Base-by-base conservation (phyloP, 495 filamentous ascomycete genomes). In the Alectoria sarmentosa region DNA sequence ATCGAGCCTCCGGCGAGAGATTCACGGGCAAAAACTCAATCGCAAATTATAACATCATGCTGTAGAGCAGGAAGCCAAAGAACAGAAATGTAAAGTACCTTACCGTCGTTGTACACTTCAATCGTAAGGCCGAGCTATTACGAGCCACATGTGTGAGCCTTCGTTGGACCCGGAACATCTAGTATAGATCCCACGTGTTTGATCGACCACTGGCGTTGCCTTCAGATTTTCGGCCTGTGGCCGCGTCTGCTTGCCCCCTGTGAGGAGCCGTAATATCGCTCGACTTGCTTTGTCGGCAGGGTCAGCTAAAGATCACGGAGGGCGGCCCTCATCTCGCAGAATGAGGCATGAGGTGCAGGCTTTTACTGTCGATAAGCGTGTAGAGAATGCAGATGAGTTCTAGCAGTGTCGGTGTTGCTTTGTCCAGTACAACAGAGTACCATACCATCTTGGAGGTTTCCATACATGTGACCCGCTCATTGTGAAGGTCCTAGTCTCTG, bases 11-110 rank as follows among this genome's bases (percentile, higher is more conserved):
- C 83, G 90, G 91, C 90, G 86, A 87, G 89, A 83, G 88, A 76
- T 78, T 89, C 91, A 88, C 86, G 86, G 82, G 77, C 75, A 74
- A 77, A 73, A 77, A 78, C 86, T 96, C 91, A 92, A 91, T 91
- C 91, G 91, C 91, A 96, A 96, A 96, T 96, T 96, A 94, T 89
- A 76, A 83, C 91, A 93, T 95, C 91, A 91, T 88, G 26, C 14
- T 23, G 28, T 38, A 23, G 10, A 54, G n/a, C 7, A 54, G 21
- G 28, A 4, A 17, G 19, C 4, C 19, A n/a, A 23, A 23, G 28
- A 26, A 26, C 1, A n/a, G 11, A 26, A 34, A 11, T 3, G 2
- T 7, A 21, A 32, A 14, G n/a, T 3, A n/a, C n/a, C 58, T 4
- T 21, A 41, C 52, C 52, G 30, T 17, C 23, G 44, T 19, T 8